These are phyloP conservation scores for Purshia tridentata DNA, from an alignment of 306 rosid species.

Conservation along the genomic window DNA sequence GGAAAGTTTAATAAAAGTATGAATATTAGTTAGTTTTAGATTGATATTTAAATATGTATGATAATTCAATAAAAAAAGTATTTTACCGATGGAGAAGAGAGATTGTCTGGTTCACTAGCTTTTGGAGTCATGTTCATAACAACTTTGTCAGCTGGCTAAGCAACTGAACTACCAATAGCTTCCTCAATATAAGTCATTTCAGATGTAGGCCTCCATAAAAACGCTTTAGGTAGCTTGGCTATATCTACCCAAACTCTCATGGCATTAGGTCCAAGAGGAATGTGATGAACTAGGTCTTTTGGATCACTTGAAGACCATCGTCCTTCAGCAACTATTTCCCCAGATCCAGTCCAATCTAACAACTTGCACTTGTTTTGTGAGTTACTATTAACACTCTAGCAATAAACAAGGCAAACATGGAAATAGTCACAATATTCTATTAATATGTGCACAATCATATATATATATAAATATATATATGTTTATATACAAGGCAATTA, in stretches of 20 bases:
- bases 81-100: not conserved
- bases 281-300: not conserved
- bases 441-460: not conserved
- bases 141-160: constrained; percentile 19
- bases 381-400: not conserved
- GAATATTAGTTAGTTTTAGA: not conserved
- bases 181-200: not conserved
- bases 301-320: not conserved
- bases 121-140: not conserved
- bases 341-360: constrained; percentile 3
- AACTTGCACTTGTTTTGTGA: not conserved
- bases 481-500: not conserved
- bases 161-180: not conserved
- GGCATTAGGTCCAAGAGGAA: constrained; percentile 16
- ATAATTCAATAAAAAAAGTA: too few species aligned
- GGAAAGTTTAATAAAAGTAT: not conserved
- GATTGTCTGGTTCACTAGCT: not conserved
- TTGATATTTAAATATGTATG: not conserved
- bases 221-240: not conserved
- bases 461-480: not conserved
- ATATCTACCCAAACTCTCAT: constrained; percentile 5
- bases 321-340: not conserved
- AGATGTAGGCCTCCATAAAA: constrained; percentile 12
- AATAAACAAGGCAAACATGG: not conserved
- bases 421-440: not conserved